A percentile compares a stretch with the other conserved stretches of the same genome.
These are phyloP conservation scores for Podospora pseudopauciseta DNA, from an alignment of 495 filamentous ascomycete species.

Conservation along the genomic window DNA sequence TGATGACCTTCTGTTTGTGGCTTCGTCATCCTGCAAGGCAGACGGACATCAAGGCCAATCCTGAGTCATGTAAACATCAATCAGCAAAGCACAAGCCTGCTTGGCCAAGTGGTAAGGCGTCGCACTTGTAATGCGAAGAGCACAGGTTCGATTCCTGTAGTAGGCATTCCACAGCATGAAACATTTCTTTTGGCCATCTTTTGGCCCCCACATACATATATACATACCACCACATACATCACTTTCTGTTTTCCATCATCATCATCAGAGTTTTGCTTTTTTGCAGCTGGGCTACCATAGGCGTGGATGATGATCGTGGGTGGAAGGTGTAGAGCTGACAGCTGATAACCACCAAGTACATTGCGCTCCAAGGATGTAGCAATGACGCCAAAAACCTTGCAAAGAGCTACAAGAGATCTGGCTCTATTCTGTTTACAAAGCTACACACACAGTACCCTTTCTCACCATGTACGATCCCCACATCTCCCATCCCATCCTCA, in stretches of 20 bases:
- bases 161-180: conserved; percentile 12
- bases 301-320: too few relatives aligned
- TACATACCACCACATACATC: too few relatives aligned
- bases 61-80: background rate
- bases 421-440: background rate
- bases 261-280: too few relatives aligned
- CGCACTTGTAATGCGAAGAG: conserved; percentile 23
- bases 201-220: too few relatives aligned
- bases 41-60: background rate
- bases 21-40: too few relatives aligned
- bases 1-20: too few relatives aligned
- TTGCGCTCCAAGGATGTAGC: too few relatives aligned
- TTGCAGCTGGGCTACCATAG: too few relatives aligned
- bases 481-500: background rate
- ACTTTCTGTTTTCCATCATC: too few relatives aligned
- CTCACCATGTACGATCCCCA: background rate
- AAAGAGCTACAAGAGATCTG: background rate
- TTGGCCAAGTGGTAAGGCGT: conserved; percentile 25
- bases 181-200: background rate
- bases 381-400: too few relatives aligned
- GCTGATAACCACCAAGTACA: too few relatives aligned
- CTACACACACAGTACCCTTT: background rate
- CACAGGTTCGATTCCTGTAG: conserved; percentile 29
- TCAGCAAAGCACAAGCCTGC: conserved; percentile 12
- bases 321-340: too few relatives aligned